Base-by-base conservation (phyloP, 371 early-diverging fungal genomes). In the Rhizomucor pusillus region DNA sequence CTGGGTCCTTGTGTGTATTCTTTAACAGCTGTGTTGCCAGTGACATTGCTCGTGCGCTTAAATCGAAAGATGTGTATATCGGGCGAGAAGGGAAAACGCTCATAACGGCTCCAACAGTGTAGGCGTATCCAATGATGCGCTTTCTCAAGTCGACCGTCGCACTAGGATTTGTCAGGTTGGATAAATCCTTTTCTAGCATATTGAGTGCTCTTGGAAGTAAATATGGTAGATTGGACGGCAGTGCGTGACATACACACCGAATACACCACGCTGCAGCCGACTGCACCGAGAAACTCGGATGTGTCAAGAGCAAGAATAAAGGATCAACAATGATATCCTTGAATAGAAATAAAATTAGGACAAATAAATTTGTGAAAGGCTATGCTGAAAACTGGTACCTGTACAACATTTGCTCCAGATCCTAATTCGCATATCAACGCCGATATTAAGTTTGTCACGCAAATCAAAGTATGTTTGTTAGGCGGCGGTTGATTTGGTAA, bases 391-490 rank as follows among this genome's bases (percentile, higher is more conserved):
- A 29, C n/a, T 22, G 20, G 5, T 72, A 77, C 88, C 71, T 89
- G 88, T n/a, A 89, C 71, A 0, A 83, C 76, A 20, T 69, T 76
- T 1, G 86, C 84, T 0, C 91, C 90, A 5, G 91, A 85, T 24
- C 93, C 94, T 6, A 95, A 66, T 52, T 92, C 93, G 29, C 79
- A 66, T 3, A 93, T 57, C 29, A 95, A 71, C 10, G 77, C 73
- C 0, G 89, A 81, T 29, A 91, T 76, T 49, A 94, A 84, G 43
- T 90, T 79, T 35, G 91, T 69, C 0, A 88, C 90, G 47, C 82
- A 83, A 9, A 89, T 71, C 23, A 88, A 59, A 1, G 82, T 75
- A 46, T 69, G 79, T 58, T 77, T 90, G 48, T 61, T 75, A 5
- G 88, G 85, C 24, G 85, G 82, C 6, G 73, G 59, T 40, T 87